Conservation (phyloP, 805 yeast species). For the Cyberlindnera sargentensis region DNA sequence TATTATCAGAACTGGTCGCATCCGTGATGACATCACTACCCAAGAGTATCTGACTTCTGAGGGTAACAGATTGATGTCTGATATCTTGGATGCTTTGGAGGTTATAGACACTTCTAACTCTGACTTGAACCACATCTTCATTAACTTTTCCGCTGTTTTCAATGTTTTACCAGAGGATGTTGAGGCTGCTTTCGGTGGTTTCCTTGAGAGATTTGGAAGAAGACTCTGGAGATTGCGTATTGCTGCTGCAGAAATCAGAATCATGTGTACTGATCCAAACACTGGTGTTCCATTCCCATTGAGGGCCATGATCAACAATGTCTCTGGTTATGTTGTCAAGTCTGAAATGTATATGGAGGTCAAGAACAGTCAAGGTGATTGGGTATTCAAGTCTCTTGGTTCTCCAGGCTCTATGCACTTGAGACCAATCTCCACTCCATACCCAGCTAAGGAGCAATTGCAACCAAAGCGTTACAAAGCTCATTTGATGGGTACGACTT, state of each 20-base stretch:
- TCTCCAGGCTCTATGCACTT: conserved; percentile 96
- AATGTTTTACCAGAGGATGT: conserved; percentile 93
- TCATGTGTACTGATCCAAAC: conserved; percentile 84
- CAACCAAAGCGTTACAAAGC: conserved; percentile 99
- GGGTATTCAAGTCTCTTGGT: conserved; percentile 95
- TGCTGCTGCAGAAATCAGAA: conserved; percentile 95
- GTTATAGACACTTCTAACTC: conserved; percentile 91
- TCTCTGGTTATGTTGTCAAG: conserved; percentile 94
- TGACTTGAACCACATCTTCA: conserved; percentile 94
- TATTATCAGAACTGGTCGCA: conserved; percentile 91
- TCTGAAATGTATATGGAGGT: conserved; percentile 93
- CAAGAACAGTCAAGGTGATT: conserved; percentile 85
- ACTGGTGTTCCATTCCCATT: conserved; percentile 91
- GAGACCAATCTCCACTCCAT: conserved; percentile 92
- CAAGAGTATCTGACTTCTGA: conserved; percentile 94
- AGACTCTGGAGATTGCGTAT: conserved; percentile 95
- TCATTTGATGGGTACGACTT: conserved; percentile 96
- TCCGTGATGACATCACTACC: conserved; percentile 87
- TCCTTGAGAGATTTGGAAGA: conserved; percentile 95
- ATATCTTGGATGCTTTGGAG: conserved; percentile 90
- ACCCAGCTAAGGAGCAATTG: conserved; percentile 95
- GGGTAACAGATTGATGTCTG: conserved; percentile 93
- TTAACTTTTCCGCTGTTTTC: conserved; percentile 94
- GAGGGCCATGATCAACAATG: conserved; percentile 94
- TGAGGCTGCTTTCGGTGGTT: conserved; percentile 95